A percentile compares a stretch with the other conserved stretches of the same genome.
Evolutionary conservation across 225 moss, liverwort and hornwort genomes (phyloP).

Genomic region (Sphagnum contortum): DNA sequence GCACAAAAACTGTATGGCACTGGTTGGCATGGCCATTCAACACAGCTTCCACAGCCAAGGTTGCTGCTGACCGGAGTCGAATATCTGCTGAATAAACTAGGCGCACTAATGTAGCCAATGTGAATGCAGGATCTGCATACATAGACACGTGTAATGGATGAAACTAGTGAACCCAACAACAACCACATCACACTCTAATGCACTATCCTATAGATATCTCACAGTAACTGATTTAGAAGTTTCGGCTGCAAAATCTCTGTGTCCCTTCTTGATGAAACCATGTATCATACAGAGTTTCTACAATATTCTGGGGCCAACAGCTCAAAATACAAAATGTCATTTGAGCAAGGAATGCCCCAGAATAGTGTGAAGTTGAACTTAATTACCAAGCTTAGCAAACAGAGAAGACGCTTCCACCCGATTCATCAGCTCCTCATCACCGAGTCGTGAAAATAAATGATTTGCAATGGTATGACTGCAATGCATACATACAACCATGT

Average conservation of each 20-base stretch:
- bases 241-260: too few species aligned
- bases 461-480: constrained; percentile 80
- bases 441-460: constrained; percentile 79
- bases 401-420: constrained; percentile 88
- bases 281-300: too few species aligned
- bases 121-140: constrained; percentile 67
- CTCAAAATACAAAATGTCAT: too few species aligned
- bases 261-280: too few species aligned
- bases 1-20: constrained; percentile 45
- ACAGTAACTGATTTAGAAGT: too few species aligned
- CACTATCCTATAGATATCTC: too few species aligned
- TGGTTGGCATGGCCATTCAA: constrained; percentile 55
- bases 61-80: constrained; percentile 80
- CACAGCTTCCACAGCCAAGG: constrained; percentile 64
- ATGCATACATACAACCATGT: constrained; percentile 1
- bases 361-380: not conserved
- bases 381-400: constrained; percentile 88
- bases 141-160: too few species aligned
- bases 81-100: constrained; percentile 73
- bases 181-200: too few species aligned
- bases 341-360: too few species aligned
- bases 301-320: too few species aligned
- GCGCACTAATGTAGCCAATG: constrained; percentile 58
- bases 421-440: constrained; percentile 90
- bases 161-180: too few species aligned